Evolutionary conservation across 768 basidiomycete species (phyloP).

Genomic region (Lentinula raphanica): DNA sequence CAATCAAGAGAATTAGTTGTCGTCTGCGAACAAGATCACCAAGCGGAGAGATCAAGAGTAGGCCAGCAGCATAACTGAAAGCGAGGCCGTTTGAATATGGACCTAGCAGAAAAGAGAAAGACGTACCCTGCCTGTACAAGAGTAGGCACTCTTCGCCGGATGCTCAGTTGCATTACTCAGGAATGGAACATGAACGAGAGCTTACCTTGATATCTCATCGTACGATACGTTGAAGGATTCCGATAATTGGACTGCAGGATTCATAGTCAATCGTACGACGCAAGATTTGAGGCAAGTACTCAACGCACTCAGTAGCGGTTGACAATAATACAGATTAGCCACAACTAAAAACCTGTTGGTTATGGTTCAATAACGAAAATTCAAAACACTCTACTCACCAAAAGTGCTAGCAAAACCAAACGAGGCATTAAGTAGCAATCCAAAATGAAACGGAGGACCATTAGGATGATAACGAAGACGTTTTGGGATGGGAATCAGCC

Average conservation of each 20-base stretch:
- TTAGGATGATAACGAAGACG: constrained; percentile 46
- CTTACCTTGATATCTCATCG: constrained; percentile 33
- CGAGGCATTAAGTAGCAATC: constrained; percentile 44
- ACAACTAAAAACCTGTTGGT: constrained; percentile 23
- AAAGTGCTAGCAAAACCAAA: constrained; percentile 66
- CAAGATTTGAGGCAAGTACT: background rate
- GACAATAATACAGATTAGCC: constrained; percentile 78
- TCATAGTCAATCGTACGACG: background rate
- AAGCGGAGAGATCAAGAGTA: constrained; percentile 72
- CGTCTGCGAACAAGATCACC: constrained; percentile 80
- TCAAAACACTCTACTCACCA: constrained; percentile 26
- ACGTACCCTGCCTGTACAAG: constrained; percentile 62
- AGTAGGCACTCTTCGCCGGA: constrained; percentile 60
- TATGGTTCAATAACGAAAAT: background rate
- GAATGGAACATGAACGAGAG: background rate
- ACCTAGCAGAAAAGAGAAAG: background rate
- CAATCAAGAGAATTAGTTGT: constrained; percentile 58
- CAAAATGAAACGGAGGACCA: constrained; percentile 45
- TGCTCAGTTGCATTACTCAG: constrained; percentile 13
- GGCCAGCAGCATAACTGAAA: constrained; percentile 62
- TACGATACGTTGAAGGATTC: constrained; percentile 34
- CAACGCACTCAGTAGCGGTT: constrained; percentile 71
- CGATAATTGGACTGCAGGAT: constrained; percentile 35
- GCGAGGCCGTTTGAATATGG: background rate
- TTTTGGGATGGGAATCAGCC: constrained; percentile 59